Percentiles rank a stretch among this genome's conserved stretches.
Evolutionary conservation across 2,329 filamentous ascomycete genomes (phyloP).

Genomic region (Penicillium sumatraense): DNA sequence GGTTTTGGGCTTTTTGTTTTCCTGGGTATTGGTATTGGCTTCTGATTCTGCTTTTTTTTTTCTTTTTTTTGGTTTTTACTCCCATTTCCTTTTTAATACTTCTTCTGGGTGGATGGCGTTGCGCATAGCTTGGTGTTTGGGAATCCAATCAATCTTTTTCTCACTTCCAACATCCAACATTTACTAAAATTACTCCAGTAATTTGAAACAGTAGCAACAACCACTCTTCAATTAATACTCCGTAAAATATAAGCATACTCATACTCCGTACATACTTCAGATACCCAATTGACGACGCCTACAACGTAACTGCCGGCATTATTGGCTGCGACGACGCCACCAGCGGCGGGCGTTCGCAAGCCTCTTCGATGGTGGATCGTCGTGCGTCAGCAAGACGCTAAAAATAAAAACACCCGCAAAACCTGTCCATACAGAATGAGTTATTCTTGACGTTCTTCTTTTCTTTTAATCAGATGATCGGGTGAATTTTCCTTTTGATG

Average conservation of each 20-base stretch:
- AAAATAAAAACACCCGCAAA: constrained; percentile 5
- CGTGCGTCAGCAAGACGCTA: constrained; percentile 10
- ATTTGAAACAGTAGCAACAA: no score
- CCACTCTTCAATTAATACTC: no score
- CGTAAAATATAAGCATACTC: background rate
- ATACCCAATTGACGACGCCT: background rate
- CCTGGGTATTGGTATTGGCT: background rate
- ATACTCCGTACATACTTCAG: background rate
- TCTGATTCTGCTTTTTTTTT: background rate
- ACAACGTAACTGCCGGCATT: background rate
- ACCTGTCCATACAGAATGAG: constrained; percentile 1
- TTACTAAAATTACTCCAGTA: no score
- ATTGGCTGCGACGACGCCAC: background rate
- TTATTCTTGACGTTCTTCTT: background rate
- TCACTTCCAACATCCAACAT: background rate
- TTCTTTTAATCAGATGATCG: no score
- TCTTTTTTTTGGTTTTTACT: background rate
- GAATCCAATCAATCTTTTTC: constrained; percentile 2
- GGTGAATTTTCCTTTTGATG: no score
- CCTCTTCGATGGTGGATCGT: constrained; percentile 10
- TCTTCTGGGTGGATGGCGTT: background rate
- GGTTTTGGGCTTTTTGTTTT: background rate
- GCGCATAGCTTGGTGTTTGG: constrained; percentile 28
- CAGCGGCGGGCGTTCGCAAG: constrained; percentile 1
- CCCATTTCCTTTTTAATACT: background rate